Base-by-base conservation (phyloP, 768 basidiomycete species). In the Pisolithus orientalis region DNA sequence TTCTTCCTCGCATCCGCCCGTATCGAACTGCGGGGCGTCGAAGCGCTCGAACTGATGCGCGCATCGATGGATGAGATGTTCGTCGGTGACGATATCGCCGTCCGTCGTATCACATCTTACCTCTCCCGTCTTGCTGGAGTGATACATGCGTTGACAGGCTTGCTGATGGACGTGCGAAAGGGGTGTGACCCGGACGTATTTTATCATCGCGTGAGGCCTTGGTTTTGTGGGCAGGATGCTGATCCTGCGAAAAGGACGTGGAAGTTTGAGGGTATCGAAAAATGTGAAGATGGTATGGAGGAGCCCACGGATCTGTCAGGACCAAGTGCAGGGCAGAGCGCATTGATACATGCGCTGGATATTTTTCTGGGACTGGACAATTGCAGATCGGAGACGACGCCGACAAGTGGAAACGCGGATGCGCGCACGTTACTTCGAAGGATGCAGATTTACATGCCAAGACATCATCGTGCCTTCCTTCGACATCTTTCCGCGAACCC, bases 381-480 rank as follows among this genome's bases (percentile, higher is more conserved):
- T 14, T 14, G 34, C 34, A 24, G 1, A 42, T 25, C 40, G 25
- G 17, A 17, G 21, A 28, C 24, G 27, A 10, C 2, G 28, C 16
- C 58, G 62, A 29, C 61, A 78, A 46, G 61, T 64, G 32, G 21
- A 46, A 49, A 27, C 31, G 29, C 16, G 25, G 51, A 17, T 13
- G 29, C 27, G 34, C 51, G 59, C 59, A 53, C 80, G 6, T 84
- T 90, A 62, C 76, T 91, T 51, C 72, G 78, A 46, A 77, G 85
- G 32, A 90, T 91, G 89, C 79, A 85, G 50, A 67, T 71, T 6
- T 92, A 93, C 68, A 93, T 93, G 90, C 88, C 90, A 6, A 76
- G 80, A 10, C 80, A 84, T 57, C 90, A 92, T 62, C 84, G 88
- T 27, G 71, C 78, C n/a, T 92, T 91, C 70, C 71, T 93, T 27